Percentiles rank a stretch among this genome's conserved stretches.
phyloP scores from a whole-genome alignment of 1,284 basidiomycete genomes.

The Puccinia novopanici region DNA sequence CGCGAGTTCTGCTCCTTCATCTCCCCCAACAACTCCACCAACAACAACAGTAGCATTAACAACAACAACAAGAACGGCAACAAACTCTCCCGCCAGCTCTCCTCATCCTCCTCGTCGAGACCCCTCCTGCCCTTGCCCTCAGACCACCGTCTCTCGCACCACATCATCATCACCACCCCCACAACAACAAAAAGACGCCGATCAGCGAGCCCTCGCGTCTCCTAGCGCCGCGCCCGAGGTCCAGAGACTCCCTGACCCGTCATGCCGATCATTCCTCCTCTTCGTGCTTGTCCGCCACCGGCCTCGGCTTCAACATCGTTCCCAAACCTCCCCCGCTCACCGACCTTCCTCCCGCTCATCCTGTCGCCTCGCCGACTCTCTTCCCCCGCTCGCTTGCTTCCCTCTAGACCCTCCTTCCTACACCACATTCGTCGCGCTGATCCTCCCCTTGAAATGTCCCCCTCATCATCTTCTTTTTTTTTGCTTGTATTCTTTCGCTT shows the following conservation, averaged over 20 bases:
- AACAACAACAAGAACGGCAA: background rate
- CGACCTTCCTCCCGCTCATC: background rate
- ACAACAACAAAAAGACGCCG: background rate
- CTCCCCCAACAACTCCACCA: background rate
- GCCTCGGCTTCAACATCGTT: background rate
- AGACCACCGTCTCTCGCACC: background rate
- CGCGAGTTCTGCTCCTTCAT: slow-evolving; percentile 30
- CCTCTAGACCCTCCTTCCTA: background rate
- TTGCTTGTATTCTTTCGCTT: background rate
- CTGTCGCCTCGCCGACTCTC: background rate
- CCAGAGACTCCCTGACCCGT: background rate
- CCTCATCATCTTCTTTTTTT: background rate
- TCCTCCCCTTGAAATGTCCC: background rate
- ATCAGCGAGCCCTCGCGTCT: background rate
- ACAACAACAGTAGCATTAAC: background rate
- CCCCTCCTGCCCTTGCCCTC: no score
- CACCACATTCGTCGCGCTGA: background rate
- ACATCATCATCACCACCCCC: background rate
- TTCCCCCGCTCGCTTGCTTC: background rate
- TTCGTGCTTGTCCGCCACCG: background rate
- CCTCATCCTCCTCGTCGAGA: background rate
- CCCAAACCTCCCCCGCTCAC: background rate
- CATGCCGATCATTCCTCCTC: background rate
- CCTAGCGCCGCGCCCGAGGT: background rate
- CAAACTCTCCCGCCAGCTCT: background rate